Evolutionary conservation across 2,329 filamentous ascomycete species (phyloP).

Genomic region (Coniochaeta prunicola): DNA sequence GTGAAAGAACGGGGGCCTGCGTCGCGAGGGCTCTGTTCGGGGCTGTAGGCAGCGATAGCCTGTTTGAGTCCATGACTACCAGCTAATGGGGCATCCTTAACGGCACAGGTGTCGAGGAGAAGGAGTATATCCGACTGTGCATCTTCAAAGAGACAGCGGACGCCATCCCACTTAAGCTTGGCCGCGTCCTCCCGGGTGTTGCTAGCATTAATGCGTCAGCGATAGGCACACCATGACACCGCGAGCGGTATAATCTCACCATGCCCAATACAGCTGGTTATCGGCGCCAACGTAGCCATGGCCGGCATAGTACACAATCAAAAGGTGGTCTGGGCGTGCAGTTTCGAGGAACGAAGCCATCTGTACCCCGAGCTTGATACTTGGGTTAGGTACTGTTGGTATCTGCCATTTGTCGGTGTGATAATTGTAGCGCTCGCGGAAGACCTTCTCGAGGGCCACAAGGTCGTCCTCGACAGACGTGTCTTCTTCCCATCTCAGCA

Average conservation of each 20-base stretch:
- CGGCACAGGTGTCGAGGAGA: slow-evolving; percentile 53
- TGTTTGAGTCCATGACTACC: slow-evolving; percentile 53
- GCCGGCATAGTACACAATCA: slow-evolving; percentile 60
- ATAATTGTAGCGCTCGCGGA: slow-evolving; percentile 54
- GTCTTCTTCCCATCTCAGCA: slow-evolving; percentile 58
- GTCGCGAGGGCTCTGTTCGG: slow-evolving; percentile 40
- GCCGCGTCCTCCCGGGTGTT: slow-evolving; percentile 50
- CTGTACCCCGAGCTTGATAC: slow-evolving; percentile 53
- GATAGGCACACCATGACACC: not conserved
- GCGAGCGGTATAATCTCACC: slow-evolving; percentile 37
- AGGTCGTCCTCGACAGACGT: slow-evolving; percentile 45
- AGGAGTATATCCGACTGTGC: slow-evolving; percentile 56
- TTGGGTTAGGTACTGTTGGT: slow-evolving; percentile 50
- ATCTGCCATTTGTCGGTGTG: slow-evolving; percentile 54
- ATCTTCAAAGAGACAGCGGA: slow-evolving; percentile 56
- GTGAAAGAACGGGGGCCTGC: slow-evolving; percentile 49
- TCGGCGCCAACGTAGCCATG: slow-evolving; percentile 52
- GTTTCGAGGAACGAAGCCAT: slow-evolving; percentile 54
- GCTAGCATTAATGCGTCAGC: slow-evolving; percentile 29
- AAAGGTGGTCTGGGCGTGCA: slow-evolving; percentile 48
- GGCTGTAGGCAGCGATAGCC: slow-evolving; percentile 51
- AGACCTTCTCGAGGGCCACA: slow-evolving; percentile 45
- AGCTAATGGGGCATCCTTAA: slow-evolving; percentile 41
- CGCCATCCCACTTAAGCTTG: slow-evolving; percentile 56
- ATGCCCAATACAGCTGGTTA: slow-evolving; percentile 59